These are phyloP conservation scores for Rhizopus sp. DNA, from an alignment of 371 early-diverging fungal species.

Conservation along the genomic window DNA sequence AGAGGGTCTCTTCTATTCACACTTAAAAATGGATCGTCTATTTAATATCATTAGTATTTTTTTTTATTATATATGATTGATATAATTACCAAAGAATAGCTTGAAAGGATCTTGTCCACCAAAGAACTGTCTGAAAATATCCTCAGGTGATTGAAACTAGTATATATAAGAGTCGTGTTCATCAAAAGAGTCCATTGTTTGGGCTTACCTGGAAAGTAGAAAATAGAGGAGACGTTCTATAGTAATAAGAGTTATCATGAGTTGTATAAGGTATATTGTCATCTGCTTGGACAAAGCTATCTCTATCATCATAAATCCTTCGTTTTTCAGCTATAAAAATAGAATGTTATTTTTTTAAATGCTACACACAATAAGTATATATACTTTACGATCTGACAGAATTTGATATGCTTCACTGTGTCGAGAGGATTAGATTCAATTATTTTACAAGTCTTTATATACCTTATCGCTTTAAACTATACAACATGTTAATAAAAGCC, in stretches of 20 bases:
- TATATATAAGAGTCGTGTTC: not conserved
- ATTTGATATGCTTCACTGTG: conserved; percentile 27
- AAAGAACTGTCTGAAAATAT: conserved; percentile 22
- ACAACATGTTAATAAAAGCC: conserved; percentile 19
- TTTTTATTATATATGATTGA: not conserved
- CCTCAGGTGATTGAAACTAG: conserved; percentile 23
- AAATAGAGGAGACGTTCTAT: conserved; percentile 9
- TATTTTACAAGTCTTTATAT: not conserved
- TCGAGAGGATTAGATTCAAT: not conserved
- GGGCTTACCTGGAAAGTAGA: conserved; percentile 16
- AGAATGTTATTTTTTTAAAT: not conserved
- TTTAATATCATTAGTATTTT: not conserved
- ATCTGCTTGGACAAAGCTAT: not conserved
- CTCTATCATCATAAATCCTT: conserved; percentile 11
- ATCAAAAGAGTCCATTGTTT: too few species aligned
- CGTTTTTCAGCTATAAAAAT: conserved; percentile 17
- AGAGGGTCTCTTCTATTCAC: not conserved
- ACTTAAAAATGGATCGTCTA: conserved; percentile 15
- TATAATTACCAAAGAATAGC: conserved; percentile 10
- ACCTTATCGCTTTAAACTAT: conserved; percentile 25
- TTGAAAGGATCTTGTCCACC: conserved; percentile 18
- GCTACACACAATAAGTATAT: not conserved
- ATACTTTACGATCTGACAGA: conserved; percentile 23
- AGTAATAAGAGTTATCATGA: not conserved
- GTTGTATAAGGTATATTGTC: not conserved